Base-by-base conservation (phyloP, 495 filamentous ascomycete genomes). In the Trichoderma parareesei region DNA sequence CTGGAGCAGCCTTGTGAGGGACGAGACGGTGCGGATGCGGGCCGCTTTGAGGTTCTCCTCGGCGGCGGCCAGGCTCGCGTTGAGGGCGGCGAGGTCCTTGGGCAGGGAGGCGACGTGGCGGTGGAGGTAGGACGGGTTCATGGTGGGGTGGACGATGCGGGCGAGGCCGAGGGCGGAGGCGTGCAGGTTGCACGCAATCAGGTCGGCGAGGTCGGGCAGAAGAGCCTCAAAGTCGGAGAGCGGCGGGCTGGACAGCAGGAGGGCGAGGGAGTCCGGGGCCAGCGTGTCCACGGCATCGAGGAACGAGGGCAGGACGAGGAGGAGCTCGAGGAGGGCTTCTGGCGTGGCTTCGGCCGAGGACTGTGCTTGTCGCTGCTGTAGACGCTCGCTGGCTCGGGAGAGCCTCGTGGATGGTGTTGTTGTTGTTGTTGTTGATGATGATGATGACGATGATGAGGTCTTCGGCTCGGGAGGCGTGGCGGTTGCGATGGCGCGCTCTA, bases 121-220 rank as follows among this genome's bases (percentile, higher is more conserved):
- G 73, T 83, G 82, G 37, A 83, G 66, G 71, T 74, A 83, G 18
- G 81, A 82, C 0, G 82, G 73, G 71, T 83, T 83, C 1, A 80
- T 83, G n/a, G 67, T 72, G 0, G 82, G 81, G 69, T 71, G 72
- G 38, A 76, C 67, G 42, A 83, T 71, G 59, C 79, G 77, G n/a
- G 78, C 73, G 9, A 84, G 71, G 20, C 72, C 59, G 10, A 73
- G 69, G 61, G 77, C 77, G 20, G 73, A 74, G 8, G 70, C 62
- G 37, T 76, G 74, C 0, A 84, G 74, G 35, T 70, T 68, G 8
- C 66, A 49, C 20, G 81, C 81, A 38, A 83, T 13, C 27, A 79
- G 70, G n/a, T 68, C 37, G 3, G 73, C 63, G 41, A 83, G 72
- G 13, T 66, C 49, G 0, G 82, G 78, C 64, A 83, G 73, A 49